phyloP scores from a whole-genome alignment of 805 yeast genomes.

The Suhomyces xylopsoci region DNA sequence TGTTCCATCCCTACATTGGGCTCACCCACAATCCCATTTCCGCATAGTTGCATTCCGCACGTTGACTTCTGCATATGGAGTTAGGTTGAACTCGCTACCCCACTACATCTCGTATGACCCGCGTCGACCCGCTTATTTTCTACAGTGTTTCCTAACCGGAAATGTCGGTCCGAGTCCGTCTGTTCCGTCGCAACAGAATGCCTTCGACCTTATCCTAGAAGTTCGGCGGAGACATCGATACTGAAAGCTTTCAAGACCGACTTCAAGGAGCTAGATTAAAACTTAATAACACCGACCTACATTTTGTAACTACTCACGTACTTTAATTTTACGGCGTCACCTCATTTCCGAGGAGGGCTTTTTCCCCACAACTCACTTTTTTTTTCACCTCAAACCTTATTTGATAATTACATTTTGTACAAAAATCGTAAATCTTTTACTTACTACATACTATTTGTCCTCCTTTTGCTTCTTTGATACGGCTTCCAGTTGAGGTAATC shows the following conservation, averaged over 20 bases:
- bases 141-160: not conserved
- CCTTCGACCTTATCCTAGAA: not conserved
- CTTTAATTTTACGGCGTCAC: not conserved
- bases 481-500: conserved; percentile 1
- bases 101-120: not conserved
- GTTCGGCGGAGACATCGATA: not conserved
- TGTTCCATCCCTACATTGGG: not conserved
- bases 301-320: not conserved
- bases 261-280: not conserved
- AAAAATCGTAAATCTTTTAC: not conserved
- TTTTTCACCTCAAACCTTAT: not conserved
- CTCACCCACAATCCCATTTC: not conserved
- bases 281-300: not conserved
- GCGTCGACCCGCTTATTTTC: not conserved
- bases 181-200: not conserved
- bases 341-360: not conserved
- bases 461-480: conserved; percentile 5
- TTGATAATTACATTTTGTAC: not conserved
- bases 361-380: not conserved
- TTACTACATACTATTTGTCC: not conserved
- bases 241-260: too few species aligned
- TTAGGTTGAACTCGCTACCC: not conserved
- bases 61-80: not conserved
- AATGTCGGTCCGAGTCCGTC: not conserved
- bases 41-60: not conserved